A percentile compares a stretch with the other conserved stretches of the same genome.
phyloP scores from a whole-genome alignment of 1,139 yeast genomes.

The Hyphopichia buzzinii region DNA sequence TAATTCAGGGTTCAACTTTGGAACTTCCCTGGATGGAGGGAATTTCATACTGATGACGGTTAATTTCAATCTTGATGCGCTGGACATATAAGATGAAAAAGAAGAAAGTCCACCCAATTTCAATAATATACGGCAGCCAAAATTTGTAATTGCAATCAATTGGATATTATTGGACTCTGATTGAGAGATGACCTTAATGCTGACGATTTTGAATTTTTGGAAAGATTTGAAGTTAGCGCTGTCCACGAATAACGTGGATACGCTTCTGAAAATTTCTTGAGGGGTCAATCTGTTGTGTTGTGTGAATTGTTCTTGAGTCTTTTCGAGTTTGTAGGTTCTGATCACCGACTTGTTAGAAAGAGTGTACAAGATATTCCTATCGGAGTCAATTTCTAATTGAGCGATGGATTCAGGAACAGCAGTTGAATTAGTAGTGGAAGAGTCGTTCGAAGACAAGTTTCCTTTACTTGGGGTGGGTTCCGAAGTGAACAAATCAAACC shows the following conservation, averaged over 20 bases:
- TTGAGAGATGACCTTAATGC: conserved; percentile 59
- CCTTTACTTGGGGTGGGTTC: conserved; percentile 1
- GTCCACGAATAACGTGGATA: conserved; percentile 55
- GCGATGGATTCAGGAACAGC: conserved; percentile 52
- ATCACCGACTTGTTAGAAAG: conserved; percentile 82
- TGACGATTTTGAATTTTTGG: conserved; percentile 54
- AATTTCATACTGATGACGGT: conserved; percentile 60
- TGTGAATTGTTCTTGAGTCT: conserved; percentile 35
- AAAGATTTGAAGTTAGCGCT: conserved; percentile 42
- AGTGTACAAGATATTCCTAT: conserved; percentile 75
- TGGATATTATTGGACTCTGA: conserved; percentile 70
- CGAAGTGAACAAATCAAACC: conserved; percentile 35
- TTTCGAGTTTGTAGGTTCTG: conserved; percentile 64
- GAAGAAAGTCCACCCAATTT: conserved; percentile 41
- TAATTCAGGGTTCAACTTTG: conserved; percentile 50
- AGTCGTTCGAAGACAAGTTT: conserved; percentile 8
- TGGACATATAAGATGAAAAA: conserved; percentile 27
- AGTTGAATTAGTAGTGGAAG: conserved; percentile 12
- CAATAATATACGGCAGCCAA: conserved; percentile 78
- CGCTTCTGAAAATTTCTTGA: conserved; percentile 51
- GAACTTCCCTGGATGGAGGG: conserved; percentile 69
- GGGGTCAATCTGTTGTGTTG: conserved; percentile 44
- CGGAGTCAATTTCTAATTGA: conserved; percentile 71
- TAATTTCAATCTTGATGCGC: conserved; percentile 31
- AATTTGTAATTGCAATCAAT: conserved; percentile 79